Evolutionary conservation across 352 stramenopile species (phyloP), one percentile per base, ranked within the genome.

Genomic region (Halophytophthora batemanensis): DNA sequence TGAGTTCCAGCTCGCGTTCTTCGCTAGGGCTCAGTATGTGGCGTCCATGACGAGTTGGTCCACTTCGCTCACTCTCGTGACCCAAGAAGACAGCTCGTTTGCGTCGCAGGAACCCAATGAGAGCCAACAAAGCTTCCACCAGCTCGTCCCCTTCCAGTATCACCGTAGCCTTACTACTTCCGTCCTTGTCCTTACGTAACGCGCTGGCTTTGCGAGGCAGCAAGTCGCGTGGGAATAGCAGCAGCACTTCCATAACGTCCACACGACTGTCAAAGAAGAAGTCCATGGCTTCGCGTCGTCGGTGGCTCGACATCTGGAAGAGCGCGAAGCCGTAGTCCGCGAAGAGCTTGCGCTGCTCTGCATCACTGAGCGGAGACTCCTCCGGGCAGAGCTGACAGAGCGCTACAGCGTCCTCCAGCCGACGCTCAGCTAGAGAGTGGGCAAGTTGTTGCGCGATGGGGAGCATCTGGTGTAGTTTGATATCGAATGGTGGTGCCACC

Each of bases 371-470:
- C 8, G 70, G 60, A 36, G 69, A 73, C 21, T 90, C 75, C n/a
- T 87, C 70, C 0, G 82, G 77, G 28, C 83, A 92, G 14, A 90
- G 45, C 44, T 82, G 71, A 21, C 66, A 83, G 15, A 94, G 52
- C n/a, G 66, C 62, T 10, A 91, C 71, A 0, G 83, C 81, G 40
- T 92, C 75, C 46, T 75, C 61, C 10, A 88, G 53, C 6, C 62
- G 67, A 2, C 58, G 39, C 14, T 63, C 60, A 6, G 49, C 53
- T 18, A 83, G 54, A 2, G 60, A 71, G 3, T 63, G 59, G 37
- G 82, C 61, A 4, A 93, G 53, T 46, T 84, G 66, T n/a, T 78
- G 55, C 23, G 56, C 46, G 35, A 93, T 55, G 1, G 78, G 59
- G 12, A 66, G 45, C 77, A 88, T 90, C 49, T 74, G 65, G 34